Conservation (phyloP, 2,329 filamentous ascomycete genomes). For the Dothistroma septosporum region DNA sequence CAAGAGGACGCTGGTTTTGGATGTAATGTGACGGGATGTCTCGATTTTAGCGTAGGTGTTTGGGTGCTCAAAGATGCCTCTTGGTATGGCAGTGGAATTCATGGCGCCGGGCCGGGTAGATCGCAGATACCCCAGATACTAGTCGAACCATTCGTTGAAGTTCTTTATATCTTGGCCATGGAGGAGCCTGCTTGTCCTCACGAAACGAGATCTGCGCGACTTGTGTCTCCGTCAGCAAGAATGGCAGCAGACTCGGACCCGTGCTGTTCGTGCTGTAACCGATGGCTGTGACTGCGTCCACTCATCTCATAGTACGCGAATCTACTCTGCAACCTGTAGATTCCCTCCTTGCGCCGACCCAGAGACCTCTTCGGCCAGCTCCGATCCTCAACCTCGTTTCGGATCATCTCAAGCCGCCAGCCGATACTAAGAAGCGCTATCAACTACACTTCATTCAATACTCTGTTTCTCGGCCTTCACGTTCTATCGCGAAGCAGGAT, state of each 20-base stretch:
- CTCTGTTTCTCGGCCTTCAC: not conserved
- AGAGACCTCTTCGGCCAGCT: not conserved
- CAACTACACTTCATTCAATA: not conserved
- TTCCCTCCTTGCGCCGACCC: not conserved
- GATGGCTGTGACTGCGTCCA: not conserved
- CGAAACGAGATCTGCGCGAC: too few relatives aligned
- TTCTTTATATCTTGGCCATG: not conserved
- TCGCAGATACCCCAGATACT: slow-evolving; percentile 2
- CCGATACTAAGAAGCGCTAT: not conserved
- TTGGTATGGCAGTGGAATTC: not conserved
- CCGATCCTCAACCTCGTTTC: not conserved
- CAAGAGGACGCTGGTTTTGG: not conserved
- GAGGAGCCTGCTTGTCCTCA: not conserved
- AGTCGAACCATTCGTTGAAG: not conserved
- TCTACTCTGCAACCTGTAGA: too few relatives aligned
- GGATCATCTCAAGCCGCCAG: not conserved
- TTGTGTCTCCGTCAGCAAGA: not conserved
- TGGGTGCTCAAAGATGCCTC: not conserved
- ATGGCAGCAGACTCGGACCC: too few relatives aligned
- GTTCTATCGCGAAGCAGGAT: not conserved
- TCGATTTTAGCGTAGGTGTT: slow-evolving; percentile 8
- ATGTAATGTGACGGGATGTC: not conserved
- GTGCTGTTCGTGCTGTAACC: too few relatives aligned
- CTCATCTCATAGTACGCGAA: too few relatives aligned
- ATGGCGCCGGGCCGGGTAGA: not conserved